Conservation (phyloP, 495 filamentous ascomycete genomes). For the Achaetomiella virescens region DNA sequence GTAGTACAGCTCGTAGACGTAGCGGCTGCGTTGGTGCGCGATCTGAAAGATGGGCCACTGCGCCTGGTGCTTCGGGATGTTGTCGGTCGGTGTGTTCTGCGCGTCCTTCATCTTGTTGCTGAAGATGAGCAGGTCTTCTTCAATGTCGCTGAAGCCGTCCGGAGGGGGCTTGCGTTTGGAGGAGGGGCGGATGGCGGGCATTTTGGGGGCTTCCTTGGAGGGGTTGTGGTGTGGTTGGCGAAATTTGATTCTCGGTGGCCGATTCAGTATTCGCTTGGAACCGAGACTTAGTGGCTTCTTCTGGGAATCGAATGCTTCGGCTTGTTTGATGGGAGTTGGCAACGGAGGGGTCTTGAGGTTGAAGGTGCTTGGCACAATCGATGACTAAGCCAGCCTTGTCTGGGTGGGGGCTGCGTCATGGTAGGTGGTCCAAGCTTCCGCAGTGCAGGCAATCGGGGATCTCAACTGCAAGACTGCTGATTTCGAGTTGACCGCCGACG, state of each 20-base stretch:
- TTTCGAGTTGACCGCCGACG: not conserved
- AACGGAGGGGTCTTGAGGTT: not conserved
- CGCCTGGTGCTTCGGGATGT: slow-evolving; percentile 68
- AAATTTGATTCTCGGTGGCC: no score
- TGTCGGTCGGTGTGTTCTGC: slow-evolving; percentile 58
- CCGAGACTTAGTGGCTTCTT: no score
- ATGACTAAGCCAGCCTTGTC: not conserved
- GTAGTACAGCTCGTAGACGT: slow-evolving; percentile 98
- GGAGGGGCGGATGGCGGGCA: slow-evolving; percentile 79
- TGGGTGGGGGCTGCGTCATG: not conserved
- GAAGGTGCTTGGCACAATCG: not conserved
- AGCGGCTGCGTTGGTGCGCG: slow-evolving; percentile 83
- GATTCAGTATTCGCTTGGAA: no score
- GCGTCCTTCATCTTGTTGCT: slow-evolving; percentile 99
- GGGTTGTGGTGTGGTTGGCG: not conserved
- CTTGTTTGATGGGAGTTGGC: not conserved
- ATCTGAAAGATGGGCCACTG: slow-evolving; percentile 98
- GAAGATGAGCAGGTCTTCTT: slow-evolving; percentile 94
- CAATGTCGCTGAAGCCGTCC: slow-evolving; percentile 91
- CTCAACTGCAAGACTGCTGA: slow-evolving; percentile 13
- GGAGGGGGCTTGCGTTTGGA: slow-evolving; percentile 86
- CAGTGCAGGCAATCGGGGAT: slow-evolving; percentile 1
- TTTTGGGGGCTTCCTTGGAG: slow-evolving; percentile 8
- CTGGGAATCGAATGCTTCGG: not conserved
- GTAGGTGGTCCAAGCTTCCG: slow-evolving; percentile 19